These are phyloP conservation scores for Tylopilus rubrobrunneus DNA, from an alignment of 768 basidiomycete species.

Conservation along the genomic window DNA sequence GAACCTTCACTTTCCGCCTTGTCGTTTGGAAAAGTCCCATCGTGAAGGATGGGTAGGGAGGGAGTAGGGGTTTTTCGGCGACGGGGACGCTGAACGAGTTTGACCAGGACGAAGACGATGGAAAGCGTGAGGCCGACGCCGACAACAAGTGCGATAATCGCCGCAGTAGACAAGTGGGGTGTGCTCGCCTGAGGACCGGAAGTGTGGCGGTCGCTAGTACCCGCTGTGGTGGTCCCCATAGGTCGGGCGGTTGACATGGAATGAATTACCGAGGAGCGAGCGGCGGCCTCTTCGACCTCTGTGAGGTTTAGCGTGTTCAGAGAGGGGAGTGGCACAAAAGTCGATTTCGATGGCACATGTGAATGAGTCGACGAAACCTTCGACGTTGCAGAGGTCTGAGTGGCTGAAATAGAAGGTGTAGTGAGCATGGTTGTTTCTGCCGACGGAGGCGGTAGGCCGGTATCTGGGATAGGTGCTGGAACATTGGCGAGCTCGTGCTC, in stretches of 20 bases:
- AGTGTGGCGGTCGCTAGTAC: background rate
- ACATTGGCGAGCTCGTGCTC: slow-evolving; percentile 27
- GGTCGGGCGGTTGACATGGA: slow-evolving; percentile 6
- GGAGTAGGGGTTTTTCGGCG: slow-evolving; percentile 59
- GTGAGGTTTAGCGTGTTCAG: slow-evolving; percentile 26
- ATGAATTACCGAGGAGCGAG: slow-evolving; percentile 4
- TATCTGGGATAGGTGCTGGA: slow-evolving; percentile 30
- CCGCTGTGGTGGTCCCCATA: background rate
- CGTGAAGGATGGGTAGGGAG: slow-evolving; percentile 69
- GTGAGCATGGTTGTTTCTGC: slow-evolving; percentile 5
- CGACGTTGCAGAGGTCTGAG: slow-evolving; percentile 22
- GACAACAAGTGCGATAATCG: slow-evolving; percentile 52
- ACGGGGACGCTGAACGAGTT: slow-evolving; percentile 46
- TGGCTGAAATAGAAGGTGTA: slow-evolving; percentile 14
- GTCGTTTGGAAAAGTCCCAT: slow-evolving; percentile 46
- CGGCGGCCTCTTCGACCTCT: slow-evolving; percentile 13
- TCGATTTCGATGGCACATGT: slow-evolving; percentile 15
- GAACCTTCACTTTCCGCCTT: slow-evolving; percentile 52
- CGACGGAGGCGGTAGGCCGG: slow-evolving; percentile 28
- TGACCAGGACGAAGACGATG: slow-evolving; percentile 45
- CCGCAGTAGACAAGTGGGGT: slow-evolving; percentile 41
- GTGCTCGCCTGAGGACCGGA: slow-evolving; percentile 11
- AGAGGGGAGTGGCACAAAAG: slow-evolving; percentile 29
- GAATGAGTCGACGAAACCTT: slow-evolving; percentile 11
- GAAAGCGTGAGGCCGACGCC: slow-evolving; percentile 48